phyloP scores from a whole-genome alignment of 768 basidiomycete species.

The Boletus coccyginus region DNA sequence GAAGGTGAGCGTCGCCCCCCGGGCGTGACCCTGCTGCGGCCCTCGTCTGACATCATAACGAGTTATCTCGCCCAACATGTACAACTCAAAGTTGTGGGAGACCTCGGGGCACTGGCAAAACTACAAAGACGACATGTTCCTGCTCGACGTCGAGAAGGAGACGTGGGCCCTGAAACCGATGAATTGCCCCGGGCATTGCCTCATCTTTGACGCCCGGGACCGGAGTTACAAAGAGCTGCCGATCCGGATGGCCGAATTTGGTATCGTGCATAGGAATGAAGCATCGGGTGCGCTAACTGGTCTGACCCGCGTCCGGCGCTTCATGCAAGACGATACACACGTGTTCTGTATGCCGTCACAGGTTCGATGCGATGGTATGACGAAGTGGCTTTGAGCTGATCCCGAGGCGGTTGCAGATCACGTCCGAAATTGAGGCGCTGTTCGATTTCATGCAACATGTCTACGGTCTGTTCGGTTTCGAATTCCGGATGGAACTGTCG shows the following conservation, averaged over 20 bases:
- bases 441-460: constrained; percentile 96
- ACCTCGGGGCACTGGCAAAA: constrained; percentile 98
- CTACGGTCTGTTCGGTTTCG: constrained; percentile 93
- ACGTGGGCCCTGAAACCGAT: constrained; percentile 96
- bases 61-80: constrained; percentile 99
- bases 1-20: constrained; percentile 54
- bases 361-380: constrained; percentile 35
- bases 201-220: constrained; percentile 94
- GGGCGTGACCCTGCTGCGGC: background rate
- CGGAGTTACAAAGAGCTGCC: constrained; percentile 94
- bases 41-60: constrained; percentile 11
- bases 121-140: constrained; percentile 98
- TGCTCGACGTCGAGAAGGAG: constrained; percentile 93
- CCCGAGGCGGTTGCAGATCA: constrained; percentile 51
- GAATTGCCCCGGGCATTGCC: constrained; percentile 98
- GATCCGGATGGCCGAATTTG: constrained; percentile 97
- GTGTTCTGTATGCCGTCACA: constrained; percentile 97
- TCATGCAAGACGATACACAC: constrained; percentile 98
- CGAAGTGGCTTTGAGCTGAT: background rate
- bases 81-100: constrained; percentile 94
- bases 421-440: constrained; percentile 77
- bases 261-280: constrained; percentile 95
- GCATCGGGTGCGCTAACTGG: constrained; percentile 93
- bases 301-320: constrained; percentile 87
- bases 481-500: constrained; percentile 90